Evolutionary conservation across 257 asterid species (phyloP).

Genomic region (Fraxinus cuspidata): DNA sequence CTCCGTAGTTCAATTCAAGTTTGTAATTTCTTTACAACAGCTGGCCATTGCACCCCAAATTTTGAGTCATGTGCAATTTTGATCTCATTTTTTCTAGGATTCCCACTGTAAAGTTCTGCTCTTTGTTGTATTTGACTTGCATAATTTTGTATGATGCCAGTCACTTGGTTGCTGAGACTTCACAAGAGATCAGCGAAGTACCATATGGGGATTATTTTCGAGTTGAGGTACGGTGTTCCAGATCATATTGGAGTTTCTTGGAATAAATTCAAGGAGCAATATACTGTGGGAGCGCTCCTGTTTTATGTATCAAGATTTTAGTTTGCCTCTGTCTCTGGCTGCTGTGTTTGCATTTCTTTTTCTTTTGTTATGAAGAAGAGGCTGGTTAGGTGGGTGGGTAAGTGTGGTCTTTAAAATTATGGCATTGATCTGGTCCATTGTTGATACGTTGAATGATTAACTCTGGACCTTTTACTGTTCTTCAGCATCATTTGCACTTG

Average conservation of each 20-base stretch:
- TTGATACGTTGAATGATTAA: slow-evolving; percentile 1
- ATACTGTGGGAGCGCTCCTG: not conserved
- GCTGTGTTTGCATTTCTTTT: too few relatives aligned
- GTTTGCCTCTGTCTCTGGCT: too few relatives aligned
- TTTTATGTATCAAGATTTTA: too few relatives aligned
- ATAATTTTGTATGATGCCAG: slow-evolving; percentile 45
- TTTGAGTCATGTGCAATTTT: not conserved
- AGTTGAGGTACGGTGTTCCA: slow-evolving; percentile 62
- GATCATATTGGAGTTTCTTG: not conserved
- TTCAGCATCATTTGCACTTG: not conserved
- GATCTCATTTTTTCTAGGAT: not conserved
- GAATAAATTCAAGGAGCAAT: not conserved
- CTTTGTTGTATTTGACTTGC: not conserved
- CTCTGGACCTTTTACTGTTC: not conserved
- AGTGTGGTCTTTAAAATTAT: too few relatives aligned
- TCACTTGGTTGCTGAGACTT: slow-evolving; percentile 75
- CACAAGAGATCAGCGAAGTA: slow-evolving; percentile 81
- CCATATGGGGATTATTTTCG: slow-evolving; percentile 93
- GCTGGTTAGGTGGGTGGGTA: too few relatives aligned
- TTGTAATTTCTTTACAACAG: not conserved
- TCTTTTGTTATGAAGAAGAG: too few relatives aligned
- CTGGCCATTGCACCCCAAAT: not conserved
- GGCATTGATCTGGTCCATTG: too few relatives aligned
- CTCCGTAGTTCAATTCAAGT: not conserved
- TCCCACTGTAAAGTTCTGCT: not conserved